phyloP scores from a whole-genome alignment of 129 eudicot species.

The Centaurea solstitialis region DNA sequence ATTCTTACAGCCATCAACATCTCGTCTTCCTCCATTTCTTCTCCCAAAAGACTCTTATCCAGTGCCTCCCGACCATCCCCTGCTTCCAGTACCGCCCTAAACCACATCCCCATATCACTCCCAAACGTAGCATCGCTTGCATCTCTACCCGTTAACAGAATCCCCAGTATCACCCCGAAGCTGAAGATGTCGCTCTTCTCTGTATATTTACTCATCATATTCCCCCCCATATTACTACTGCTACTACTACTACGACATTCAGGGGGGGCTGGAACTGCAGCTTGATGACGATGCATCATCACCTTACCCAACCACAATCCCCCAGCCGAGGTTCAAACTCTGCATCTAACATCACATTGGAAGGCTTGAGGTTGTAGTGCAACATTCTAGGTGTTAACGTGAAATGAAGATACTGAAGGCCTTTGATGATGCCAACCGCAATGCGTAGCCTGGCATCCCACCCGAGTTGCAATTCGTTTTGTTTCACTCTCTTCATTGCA shows the following conservation, averaged over 20 bases:
- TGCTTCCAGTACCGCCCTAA: conserved; percentile 66
- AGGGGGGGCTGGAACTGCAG: conserved; percentile 32
- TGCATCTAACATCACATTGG: conserved; percentile 77
- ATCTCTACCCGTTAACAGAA: conserved; percentile 75
- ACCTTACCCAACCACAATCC: conserved; percentile 65
- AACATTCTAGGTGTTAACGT: conserved; percentile 46
- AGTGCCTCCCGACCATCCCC: conserved; percentile 76
- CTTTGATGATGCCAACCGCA: conserved; percentile 82
- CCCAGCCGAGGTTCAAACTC: conserved; percentile 74
- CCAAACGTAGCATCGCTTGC: conserved; percentile 68
- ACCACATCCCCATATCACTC: conserved; percentile 72
- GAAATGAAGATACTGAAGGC: conserved; percentile 75
- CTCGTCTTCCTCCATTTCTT: conserved; percentile 81
- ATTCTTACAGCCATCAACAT: conserved; percentile 90
- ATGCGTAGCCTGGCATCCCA: conserved; percentile 79
- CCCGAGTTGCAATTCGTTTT: conserved; percentile 44
- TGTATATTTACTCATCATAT: conserved; percentile 59
- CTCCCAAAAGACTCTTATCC: conserved; percentile 76
- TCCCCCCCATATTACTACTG: not conserved
- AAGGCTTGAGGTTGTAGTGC: conserved; percentile 76
- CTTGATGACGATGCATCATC: conserved; percentile 20
- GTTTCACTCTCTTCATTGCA: conserved; percentile 51
- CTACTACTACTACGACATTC: conserved; percentile 30
- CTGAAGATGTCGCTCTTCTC: conserved; percentile 90
- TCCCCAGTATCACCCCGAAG: conserved; percentile 80